Conservation (phyloP, 768 basidiomycete genomes). For the Podaxis rugospora region DNA sequence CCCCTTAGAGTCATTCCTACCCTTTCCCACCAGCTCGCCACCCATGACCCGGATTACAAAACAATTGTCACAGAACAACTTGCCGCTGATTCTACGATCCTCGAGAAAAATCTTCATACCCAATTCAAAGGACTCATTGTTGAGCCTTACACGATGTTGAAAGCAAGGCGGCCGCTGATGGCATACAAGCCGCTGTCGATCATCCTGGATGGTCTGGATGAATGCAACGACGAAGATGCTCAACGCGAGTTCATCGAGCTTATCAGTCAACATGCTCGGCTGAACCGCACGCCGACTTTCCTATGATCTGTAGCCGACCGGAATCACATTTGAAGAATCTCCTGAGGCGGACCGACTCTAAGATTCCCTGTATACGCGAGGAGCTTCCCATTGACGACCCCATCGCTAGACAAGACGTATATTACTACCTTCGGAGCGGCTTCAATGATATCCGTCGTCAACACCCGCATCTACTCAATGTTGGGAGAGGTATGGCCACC, state of each 20-base stretch:
- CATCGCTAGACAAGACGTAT: background rate
- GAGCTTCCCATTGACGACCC: background rate
- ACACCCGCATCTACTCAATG: background rate
- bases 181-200: background rate
- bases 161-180: background rate
- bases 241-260: background rate
- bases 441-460: background rate
- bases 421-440: background rate
- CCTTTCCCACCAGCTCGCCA: background rate
- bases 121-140: background rate
- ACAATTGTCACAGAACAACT: background rate
- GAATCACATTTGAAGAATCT: background rate
- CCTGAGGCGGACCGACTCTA: background rate
- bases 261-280: background rate
- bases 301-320: background rate
- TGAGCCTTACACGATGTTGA: background rate
- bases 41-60: background rate
- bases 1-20: background rate
- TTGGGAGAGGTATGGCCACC: background rate
- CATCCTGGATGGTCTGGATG: background rate
- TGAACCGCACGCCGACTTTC: background rate
- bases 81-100: background rate
- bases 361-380: background rate
- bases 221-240: background rate
- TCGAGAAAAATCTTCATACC: background rate